Base-by-base conservation (phyloP, 257 asterid genomes). In the Nicotiana undulata region DNA sequence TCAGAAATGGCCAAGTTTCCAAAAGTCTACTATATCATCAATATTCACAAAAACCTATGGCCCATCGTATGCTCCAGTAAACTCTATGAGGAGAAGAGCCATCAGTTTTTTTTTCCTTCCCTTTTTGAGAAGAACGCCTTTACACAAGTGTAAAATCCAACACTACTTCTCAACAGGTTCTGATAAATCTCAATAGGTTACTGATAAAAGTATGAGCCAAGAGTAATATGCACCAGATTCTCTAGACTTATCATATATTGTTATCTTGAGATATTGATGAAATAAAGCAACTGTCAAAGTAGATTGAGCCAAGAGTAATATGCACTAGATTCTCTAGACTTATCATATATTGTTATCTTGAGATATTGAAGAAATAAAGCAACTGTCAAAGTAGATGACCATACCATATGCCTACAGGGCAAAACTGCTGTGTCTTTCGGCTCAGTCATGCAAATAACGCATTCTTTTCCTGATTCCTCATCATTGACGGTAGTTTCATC, bases 341-440 rank as follows among this genome's bases (percentile, higher is more conserved):
- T 70, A 44, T 11, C 17, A 80, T 65, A 53, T 31, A 29, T 3
- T 60, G 22, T 53, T 31, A 29, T 1, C 78, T 44, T 11, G 18
- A 31, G 13, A 58, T 60, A 60, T 22, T 28, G 44, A 60, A 24
- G 26, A 60, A 79, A 58, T 68, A 66, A 63, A 6, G 64, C 49
- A 76, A 70, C n/a, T 66, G 26, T 34, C 20, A 75, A 53, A 83
- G 87, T 79, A 37, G 81, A 79, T 60, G 75, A 28, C 79, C 83
- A 91, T 89, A 95, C 99, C 99, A 95, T 91, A 91, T 95, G 99
- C 82, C 99, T 86, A 81, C 99, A 95, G 3, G 99, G 98, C 86
- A 95, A 87, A 85, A 92, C 97, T 65, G 98, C 97, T 0, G 96
- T 93, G 83, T 93, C 92, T 89, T 90, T 95, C 37, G 83, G 93